Base-by-base conservation (phyloP, 2,329 filamentous ascomycete genomes). In the Tolypocladium amazonense region DNA sequence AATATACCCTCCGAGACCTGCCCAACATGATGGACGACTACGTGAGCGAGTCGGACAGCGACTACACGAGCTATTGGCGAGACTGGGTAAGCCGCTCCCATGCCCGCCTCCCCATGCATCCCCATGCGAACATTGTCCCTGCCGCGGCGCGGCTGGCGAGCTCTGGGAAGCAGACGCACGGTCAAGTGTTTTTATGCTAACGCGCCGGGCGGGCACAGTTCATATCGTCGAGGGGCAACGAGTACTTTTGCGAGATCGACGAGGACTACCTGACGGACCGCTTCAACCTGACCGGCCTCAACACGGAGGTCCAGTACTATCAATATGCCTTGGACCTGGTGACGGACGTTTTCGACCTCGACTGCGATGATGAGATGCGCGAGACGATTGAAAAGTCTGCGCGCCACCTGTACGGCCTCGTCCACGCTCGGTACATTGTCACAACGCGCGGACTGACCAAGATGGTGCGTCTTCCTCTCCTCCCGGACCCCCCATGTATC, bases 191-290 rank as follows among this genome's bases (percentile, higher is more conserved):
- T 59, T 62, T 63, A 65, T 69, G 66, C 59, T 56, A 14, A 23
- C 30, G 38, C 18, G 47, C 20, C n/a, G 23, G 30, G 43, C 5
- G 25, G 53, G 5, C 15, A 15, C 71, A 99, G 94, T 99, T 99
- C 75, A 97, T 97, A 69, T 97, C 93, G 5, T 96, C 92, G 7
- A 86, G 94, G 59, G 94, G 94, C 65, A 97, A 99, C 76, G 94
- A 99, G 74, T 99, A 99, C 77, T 99, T 97, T 71, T 99, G 94
- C 83, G 94, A 99, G 73, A 97, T 99, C 69, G 94, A 99, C 75
- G 94, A 99, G 74, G 94, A 99, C 70, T 99, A 99, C 75, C 83
- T 99, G 55, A 97, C 92, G 57, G 94, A 99, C 74, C 88, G 94
- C 57, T 99, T 99, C 83, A 99, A 99, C 77, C 81, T 99, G 62